Evolutionary conservation across 2,329 filamentous ascomycete species (phyloP).

Genomic region (Penicillium expansum): DNA sequence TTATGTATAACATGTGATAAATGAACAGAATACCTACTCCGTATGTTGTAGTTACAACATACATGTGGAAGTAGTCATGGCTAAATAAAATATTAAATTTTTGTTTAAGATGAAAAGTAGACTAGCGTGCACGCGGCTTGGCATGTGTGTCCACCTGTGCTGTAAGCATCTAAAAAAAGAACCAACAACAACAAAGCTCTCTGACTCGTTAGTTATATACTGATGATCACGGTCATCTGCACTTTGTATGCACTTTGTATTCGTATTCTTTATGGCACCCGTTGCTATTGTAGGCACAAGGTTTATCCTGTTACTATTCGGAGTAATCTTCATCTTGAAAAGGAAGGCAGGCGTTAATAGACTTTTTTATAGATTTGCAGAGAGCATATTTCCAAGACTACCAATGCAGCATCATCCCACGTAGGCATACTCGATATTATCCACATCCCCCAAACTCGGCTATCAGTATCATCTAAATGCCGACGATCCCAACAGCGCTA

Average conservation of each 20-base stretch:
- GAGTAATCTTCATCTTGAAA: not conserved
- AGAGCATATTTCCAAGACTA: not conserved
- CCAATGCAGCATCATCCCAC: not conserved
- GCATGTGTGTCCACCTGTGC: not conserved
- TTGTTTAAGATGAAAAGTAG: not conserved
- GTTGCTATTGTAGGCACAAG: not conserved
- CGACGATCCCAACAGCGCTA: not conserved
- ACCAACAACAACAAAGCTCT: conserved; percentile 15
- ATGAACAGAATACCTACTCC: not conserved
- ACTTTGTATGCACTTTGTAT: not conserved
- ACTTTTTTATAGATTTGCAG: not conserved
- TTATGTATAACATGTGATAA: not conserved
- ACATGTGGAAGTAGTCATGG: too few relatives aligned
- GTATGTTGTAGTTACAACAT: too few relatives aligned
- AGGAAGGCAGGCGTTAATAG: not conserved
- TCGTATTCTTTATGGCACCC: not conserved
- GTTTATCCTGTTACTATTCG: not conserved
- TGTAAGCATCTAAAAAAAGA: conserved; percentile 21
- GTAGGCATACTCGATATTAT: not conserved
- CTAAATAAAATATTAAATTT: too few relatives aligned
- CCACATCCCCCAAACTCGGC: not conserved
- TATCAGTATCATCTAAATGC: not conserved
- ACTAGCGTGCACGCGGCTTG: conserved; percentile 1
- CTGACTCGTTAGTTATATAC: conserved; percentile 12
- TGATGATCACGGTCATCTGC: not conserved